Conservation (phyloP, 139 green algal species). For the Coelastrella sp. region DNA sequence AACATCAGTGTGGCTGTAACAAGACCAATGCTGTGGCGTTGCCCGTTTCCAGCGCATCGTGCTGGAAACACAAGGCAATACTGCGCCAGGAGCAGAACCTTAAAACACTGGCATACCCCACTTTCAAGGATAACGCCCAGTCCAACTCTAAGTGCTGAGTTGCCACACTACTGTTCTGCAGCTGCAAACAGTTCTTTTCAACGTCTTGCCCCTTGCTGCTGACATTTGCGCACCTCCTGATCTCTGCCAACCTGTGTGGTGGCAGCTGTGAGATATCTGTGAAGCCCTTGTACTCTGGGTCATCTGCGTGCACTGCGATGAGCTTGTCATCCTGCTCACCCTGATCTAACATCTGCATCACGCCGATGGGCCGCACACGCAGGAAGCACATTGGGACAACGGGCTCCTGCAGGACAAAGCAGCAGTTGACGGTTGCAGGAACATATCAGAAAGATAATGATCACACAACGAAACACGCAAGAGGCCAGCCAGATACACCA, state of each 20-base stretch:
- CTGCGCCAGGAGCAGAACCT: not conserved
- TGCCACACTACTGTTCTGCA: no score
- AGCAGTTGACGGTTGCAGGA: not conserved
- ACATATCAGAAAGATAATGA: not conserved
- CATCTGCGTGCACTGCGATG: conserved; percentile 89
- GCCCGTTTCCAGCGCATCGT: no score
- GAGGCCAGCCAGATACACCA: not conserved
- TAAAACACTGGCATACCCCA: no score
- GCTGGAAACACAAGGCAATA: not conserved
- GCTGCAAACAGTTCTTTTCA: no score
- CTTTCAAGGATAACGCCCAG: no score
- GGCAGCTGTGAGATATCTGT: conserved; percentile 93
- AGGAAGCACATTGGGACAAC: conserved; percentile 94
- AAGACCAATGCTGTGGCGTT: no score
- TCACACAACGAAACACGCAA: not conserved
- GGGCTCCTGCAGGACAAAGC: conserved; percentile 73
- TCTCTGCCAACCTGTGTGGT: conserved; percentile 88
- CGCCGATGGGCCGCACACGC: conserved; percentile 88
- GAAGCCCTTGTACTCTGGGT: conserved; percentile 93
- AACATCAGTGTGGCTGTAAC: no score
- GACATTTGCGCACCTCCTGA: conserved; percentile 69
- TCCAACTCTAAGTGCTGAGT: no score
- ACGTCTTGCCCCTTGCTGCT: no score
- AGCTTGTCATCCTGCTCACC: conserved; percentile 91
- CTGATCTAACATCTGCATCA: conserved; percentile 98